These are phyloP conservation scores for Solanum paucissectum DNA, from an alignment of 257 asterid genomes.

Conservation along the genomic window DNA sequence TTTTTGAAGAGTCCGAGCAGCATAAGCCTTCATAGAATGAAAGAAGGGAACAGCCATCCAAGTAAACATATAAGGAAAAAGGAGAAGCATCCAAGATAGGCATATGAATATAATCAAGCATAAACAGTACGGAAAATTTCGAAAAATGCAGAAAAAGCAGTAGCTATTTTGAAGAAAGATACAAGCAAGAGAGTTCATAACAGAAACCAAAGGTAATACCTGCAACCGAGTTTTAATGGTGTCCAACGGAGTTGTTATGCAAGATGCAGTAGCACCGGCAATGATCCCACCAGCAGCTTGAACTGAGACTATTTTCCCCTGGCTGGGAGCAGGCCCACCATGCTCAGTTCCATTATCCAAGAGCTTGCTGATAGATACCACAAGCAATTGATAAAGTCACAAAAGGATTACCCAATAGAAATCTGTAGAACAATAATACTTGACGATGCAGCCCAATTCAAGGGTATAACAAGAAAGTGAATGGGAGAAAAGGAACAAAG, in stretches of 20 bases:
- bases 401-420: background rate
- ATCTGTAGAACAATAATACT: background rate
- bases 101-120: background rate
- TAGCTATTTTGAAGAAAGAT: background rate
- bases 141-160: background rate
- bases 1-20: background rate
- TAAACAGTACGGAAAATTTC: background rate
- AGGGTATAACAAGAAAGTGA: background rate
- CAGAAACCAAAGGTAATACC: slow-evolving; percentile 18
- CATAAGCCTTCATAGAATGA: background rate
- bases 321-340: slow-evolving; percentile 40
- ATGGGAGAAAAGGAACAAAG: background rate
- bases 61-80: background rate
- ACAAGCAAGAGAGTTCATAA: background rate
- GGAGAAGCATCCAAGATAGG: background rate
- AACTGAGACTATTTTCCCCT: slow-evolving; percentile 51
- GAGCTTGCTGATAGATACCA: slow-evolving; percentile 24
- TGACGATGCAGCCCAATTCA: background rate
- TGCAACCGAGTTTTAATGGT: slow-evolving; percentile 94
- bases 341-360: slow-evolving; percentile 42
- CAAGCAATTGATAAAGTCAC: background rate
- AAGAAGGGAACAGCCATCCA: background rate
- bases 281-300: slow-evolving; percentile 94
- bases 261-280: slow-evolving; percentile 92
- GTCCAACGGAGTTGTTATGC: slow-evolving; percentile 85